Conservation (phyloP, 371 early-diverging fungal genomes). For the Mucor saturninus region DNA sequence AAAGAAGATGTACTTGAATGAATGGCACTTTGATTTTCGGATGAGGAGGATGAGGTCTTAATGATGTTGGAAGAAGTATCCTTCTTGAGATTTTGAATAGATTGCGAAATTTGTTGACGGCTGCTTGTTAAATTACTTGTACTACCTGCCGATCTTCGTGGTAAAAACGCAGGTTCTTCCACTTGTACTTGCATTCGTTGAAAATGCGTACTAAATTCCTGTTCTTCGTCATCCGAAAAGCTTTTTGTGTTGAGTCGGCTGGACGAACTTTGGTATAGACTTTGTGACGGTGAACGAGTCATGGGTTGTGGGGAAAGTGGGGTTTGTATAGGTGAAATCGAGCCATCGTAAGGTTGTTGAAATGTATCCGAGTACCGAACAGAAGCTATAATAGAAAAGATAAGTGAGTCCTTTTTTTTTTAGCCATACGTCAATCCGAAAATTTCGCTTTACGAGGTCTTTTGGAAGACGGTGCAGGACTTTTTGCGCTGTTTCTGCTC, state of each 20-base stretch:
- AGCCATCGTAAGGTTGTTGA: conserved; percentile 7
- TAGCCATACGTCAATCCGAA: too few relatives aligned
- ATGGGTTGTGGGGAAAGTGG: background rate
- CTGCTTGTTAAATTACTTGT: conserved; percentile 3
- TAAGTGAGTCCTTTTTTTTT: too few relatives aligned
- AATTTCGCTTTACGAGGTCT: conserved; percentile 18
- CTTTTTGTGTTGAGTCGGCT: conserved; percentile 1
- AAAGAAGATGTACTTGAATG: conserved; percentile 61
- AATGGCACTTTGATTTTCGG: conserved; percentile 39
- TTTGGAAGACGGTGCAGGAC: conserved; percentile 14
- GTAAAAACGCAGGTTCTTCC: conserved; percentile 50
- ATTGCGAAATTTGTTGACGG: conserved; percentile 16
- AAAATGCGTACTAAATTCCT: conserved; percentile 36
- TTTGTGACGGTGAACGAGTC: background rate
- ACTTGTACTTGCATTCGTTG: conserved; percentile 35
- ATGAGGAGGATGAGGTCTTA: too few relatives aligned
- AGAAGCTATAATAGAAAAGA: conserved; percentile 13
- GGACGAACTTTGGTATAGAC: background rate
- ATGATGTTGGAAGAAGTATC: background rate
- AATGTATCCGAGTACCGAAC: conserved; percentile 21
- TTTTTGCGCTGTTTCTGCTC: conserved; percentile 16
- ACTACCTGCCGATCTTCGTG: conserved; percentile 7
- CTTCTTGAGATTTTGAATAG: conserved; percentile 23
- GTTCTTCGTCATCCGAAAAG: conserved; percentile 22
- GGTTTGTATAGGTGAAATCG: background rate